Percentiles rank a stretch among this genome's conserved stretches.
Conservation (phyloP, 2,329 filamentous ascomycete genomes). For the Colletotrichum magnum region DNA sequence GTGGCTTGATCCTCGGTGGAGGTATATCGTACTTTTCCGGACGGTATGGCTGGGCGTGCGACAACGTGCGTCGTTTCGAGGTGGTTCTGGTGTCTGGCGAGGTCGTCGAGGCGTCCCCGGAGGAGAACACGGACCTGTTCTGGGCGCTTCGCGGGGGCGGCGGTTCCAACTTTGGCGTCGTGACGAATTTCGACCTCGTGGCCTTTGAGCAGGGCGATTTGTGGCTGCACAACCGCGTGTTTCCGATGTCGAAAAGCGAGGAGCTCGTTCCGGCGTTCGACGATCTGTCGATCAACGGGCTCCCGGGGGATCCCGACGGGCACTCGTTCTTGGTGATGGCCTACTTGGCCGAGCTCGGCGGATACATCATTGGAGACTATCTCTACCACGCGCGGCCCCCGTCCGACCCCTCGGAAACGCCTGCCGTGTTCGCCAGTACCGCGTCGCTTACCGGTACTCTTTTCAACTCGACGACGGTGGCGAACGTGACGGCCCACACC, state of each 20-base stretch:
- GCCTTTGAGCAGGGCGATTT: conserved; percentile 48
- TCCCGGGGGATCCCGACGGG: conserved; percentile 41
- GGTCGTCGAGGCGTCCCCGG: conserved; percentile 57
- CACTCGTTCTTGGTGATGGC: conserved; percentile 44
- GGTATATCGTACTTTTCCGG: conserved; percentile 65
- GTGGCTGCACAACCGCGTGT: conserved; percentile 46
- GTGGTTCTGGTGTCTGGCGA: conserved; percentile 62
- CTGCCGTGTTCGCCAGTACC: conserved; percentile 45
- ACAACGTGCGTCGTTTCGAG: conserved; percentile 60
- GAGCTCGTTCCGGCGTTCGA: conserved; percentile 40
- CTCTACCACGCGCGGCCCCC: conserved; percentile 41
- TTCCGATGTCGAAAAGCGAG: conserved; percentile 32
- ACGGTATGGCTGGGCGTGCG: conserved; percentile 60
- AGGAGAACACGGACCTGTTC: conserved; percentile 57
- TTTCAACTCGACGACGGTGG: conserved; percentile 42
- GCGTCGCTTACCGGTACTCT: conserved; percentile 42
- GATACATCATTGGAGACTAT: conserved; percentile 36
- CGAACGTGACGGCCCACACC: conserved; percentile 46
- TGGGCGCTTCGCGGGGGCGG: conserved; percentile 59
- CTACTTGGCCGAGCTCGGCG: conserved; percentile 21
- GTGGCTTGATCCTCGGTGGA: conserved; percentile 61
- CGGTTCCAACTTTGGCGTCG: conserved; percentile 58
- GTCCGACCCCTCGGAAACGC: conserved; percentile 20
- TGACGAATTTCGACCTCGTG: conserved; percentile 49
- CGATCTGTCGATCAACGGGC: conserved; percentile 37